These are phyloP conservation scores for Camelina sativa DNA, from an alignment of 345 rosid species.

Conservation along the genomic window DNA sequence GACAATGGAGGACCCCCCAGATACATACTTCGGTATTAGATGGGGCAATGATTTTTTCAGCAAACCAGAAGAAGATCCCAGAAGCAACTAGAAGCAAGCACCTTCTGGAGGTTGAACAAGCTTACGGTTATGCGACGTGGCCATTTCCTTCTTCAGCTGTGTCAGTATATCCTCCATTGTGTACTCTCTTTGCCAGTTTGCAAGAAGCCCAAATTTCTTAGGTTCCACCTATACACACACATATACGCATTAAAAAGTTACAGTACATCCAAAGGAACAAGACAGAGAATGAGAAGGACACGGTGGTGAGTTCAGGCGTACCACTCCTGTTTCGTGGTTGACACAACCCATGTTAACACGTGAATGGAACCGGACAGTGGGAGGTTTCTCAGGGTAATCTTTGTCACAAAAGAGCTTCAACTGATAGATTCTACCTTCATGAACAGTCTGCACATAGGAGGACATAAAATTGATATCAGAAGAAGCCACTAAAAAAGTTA, in stretches of 20 bases:
- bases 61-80: conserved; percentile 30
- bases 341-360: conserved; percentile 92
- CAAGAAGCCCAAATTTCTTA: conserved; percentile 71
- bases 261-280: background rate
- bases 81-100: conserved; percentile 67
- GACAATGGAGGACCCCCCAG: conserved; percentile 39
- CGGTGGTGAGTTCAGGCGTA: conserved; percentile 32
- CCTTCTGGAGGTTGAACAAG: conserved; percentile 90
- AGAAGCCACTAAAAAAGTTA: no score
- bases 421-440: conserved; percentile 96
- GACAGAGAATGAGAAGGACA: background rate
- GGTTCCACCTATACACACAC: conserved; percentile 59
- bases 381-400: conserved; percentile 98
- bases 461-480: background rate
- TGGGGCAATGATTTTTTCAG: conserved; percentile 28
- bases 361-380: conserved; percentile 92
- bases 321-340: conserved; percentile 97
- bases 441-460: conserved; percentile 67
- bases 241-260: background rate
- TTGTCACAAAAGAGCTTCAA: conserved; percentile 97
- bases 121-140: conserved; percentile 72
- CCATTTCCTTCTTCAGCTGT: conserved; percentile 84
- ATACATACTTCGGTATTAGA: conserved; percentile 29
- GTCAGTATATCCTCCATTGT: conserved; percentile 79
- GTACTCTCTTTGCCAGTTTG: conserved; percentile 79